Evolutionary conservation across 306 rosid genomes (phyloP), one percentile per base, ranked within the genome.

Genomic region (Leucaena leucocephala): DNA sequence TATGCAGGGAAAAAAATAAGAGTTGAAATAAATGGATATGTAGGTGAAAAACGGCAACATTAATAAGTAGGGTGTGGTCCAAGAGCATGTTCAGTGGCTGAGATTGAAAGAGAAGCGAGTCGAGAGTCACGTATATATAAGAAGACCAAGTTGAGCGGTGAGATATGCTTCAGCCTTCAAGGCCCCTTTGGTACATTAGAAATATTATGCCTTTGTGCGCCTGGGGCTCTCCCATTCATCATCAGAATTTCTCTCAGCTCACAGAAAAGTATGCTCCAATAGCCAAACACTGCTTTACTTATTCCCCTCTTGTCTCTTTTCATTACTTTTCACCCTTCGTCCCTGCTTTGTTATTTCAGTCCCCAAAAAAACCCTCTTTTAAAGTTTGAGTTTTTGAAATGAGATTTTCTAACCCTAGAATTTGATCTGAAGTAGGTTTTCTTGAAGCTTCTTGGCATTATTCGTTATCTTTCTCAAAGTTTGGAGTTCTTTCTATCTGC

Each of bases 51-150:
- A 77, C n/a, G 10, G 58, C 40, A 73, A 55, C 52, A 46, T 14
- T 19, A 48, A 83, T 40, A 70, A 22, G 17, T 61, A 61, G 66
- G 21, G 81, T 73, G 5, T 46, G 64, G 65, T 38, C 11, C 11
- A 74, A 78, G 84, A 76, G 61, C 96, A 91, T 87, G 91, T 91
- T 87, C 89, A 61, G 70, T 76, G 96, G 96, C 79, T 83, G 87
- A 84, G 82, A 89, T 77, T 81, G 35, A 85, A 89, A 81, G 88
- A 48, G 76, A 40, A 58, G 67, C 63, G 71, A 77, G 82, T 79
- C 80, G 2, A 82, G 81, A 75, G 58, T 75, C 76, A 12, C 82
- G 64, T 81, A 27, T 27, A 80, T 77, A 80, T 77, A 88, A 78
- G 85, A 84, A 69, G 87, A 85, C 76, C 40, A 27, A 76, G 72